phyloP scores from a whole-genome alignment of 495 filamentous ascomycete genomes.

The Pseudotulostoma volvatum region DNA sequence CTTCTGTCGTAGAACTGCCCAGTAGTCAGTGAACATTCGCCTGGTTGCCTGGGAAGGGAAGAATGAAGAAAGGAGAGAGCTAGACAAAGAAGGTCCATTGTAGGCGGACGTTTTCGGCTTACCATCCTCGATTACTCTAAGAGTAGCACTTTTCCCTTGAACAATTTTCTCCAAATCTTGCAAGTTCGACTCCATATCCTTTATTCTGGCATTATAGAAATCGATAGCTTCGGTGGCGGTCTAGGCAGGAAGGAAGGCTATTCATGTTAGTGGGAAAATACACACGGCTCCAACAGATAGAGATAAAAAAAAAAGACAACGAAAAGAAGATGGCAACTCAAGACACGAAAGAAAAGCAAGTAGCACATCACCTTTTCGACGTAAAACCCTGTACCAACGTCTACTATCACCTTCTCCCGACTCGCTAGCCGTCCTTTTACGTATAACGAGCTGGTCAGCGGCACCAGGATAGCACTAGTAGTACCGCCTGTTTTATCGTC shows the following conservation, averaged over 20 bases:
- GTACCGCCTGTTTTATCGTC: slow-evolving; percentile 15
- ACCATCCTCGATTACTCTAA: slow-evolving; percentile 83
- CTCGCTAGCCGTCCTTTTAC: slow-evolving; percentile 68
- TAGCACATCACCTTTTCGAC: slow-evolving; percentile 64
- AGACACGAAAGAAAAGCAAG: neutral
- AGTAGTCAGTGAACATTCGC: slow-evolving; percentile 4
- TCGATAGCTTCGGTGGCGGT: slow-evolving; percentile 55
- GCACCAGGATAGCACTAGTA: slow-evolving; percentile 58
- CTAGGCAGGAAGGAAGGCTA: too few relatives aligned
- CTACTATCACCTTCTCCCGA: slow-evolving; percentile 71
- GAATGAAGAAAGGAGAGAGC: neutral
- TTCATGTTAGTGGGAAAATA: neutral
- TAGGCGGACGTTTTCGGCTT: slow-evolving; percentile 10
- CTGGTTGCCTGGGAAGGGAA: slow-evolving; percentile 3
- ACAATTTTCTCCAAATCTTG: slow-evolving; percentile 77
- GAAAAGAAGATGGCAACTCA: too few relatives aligned
- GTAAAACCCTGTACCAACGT: slow-evolving; percentile 92
- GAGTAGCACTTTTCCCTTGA: slow-evolving; percentile 64
- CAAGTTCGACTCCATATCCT: slow-evolving; percentile 60
- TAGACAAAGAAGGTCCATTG: too few relatives aligned
- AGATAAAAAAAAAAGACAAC: neutral
- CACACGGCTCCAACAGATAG: neutral
- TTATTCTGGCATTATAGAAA: slow-evolving; percentile 78
- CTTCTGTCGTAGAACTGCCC: slow-evolving; percentile 30
- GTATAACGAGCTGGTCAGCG: slow-evolving; percentile 84